Evolutionary conservation across 164 flowering plant genomes (phyloP), one percentile per base, ranked within the genome.

Genomic region (Tinospora cordifolia): DNA sequence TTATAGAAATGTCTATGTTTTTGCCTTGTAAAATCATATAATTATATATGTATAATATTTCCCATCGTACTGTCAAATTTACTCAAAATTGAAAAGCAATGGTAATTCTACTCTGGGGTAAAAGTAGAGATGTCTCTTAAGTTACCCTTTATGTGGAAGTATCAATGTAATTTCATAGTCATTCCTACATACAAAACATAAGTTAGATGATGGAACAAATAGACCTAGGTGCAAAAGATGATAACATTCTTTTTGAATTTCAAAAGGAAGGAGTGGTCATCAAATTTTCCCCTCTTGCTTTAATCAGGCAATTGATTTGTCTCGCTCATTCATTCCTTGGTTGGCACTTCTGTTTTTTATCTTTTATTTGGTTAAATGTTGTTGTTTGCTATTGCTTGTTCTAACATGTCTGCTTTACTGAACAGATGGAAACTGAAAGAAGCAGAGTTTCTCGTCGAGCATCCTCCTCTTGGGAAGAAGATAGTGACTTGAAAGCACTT

Each of bases 401-500:
- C 39, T 59, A 15, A 24, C 13, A 67, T 40, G 44, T 21, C 63
- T 60, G 51, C 54, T 63, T 46, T 65, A 19, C 41, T 75, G 27
- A 80, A 72, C 86, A 95, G 99, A 84, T 79, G 49, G 99, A 95
- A 83, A 92, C 84, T 63, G 99, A 95, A 83, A 86, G 89, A 79
- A 87, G 79, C 73, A 90, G 85, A 77, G 82, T 78, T 71, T 78
- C 93, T 41, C 97, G 97, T 25, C 89, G 94, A 19, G 78, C 85
- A 40, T 88, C 97, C 59, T 68, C 96, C 39, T 77, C 90, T 68
- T 92, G 99, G 99, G 98, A 92, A 73, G 98, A 90, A 69, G 99
- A 95, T 40, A 65, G 85, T 64, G 99, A 95, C 80, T 78, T 94
- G 73, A 94, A 85, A 85, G 79, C 88, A 47, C 94, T 95, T 12